Evolutionary conservation across 2,329 filamentous ascomycete genomes (phyloP), one percentile per base, ranked within the genome.

Genomic region (Cadophora malorum): DNA sequence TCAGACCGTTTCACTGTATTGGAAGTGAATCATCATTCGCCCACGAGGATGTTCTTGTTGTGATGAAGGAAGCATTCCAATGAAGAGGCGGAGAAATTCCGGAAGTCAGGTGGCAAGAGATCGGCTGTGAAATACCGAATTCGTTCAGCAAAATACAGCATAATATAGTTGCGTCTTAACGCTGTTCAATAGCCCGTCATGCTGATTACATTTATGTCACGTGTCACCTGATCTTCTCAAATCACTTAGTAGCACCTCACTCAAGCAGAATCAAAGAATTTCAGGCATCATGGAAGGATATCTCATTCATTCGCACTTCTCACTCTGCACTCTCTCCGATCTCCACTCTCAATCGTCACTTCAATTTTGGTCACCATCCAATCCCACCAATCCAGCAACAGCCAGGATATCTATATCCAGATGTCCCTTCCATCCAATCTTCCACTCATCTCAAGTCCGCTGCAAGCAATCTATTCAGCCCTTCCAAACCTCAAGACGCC

Each of bases 351-450:
- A 28, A 28, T 10, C 41, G n/a, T 19, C 4, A 1, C 7, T 14
- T 25, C 55, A 35, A 28, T 16, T 49, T 47, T 21, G 28, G 4
- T 60, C 12, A 47, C 21, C 38, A 41, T 45, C 33, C 16, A 38
- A 47, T 4, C 31, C 38, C 55, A 23, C 33, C n/a, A 19, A 60
- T 28, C 35, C 12, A 62, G 59, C 59, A 49, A 50, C 8, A 50
- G 59, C 41, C 28, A 62, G 59, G 31, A 33, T 62, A 62, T 49
- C 41, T 62, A 62, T 49, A 62, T 62, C 59, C 25, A 62, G 59
- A 62, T 41, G 41, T 10, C 33, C n/a, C 8, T 16, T 9, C 10
- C 41, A 45, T 45, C 14, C 16, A 12, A 8, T 16, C 38, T 7
- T 12, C 19, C 23, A 23, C 4, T n/a, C 14, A 60, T 31, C 8